A percentile compares a stretch with the other conserved stretches of the same genome.
phyloP scores from a whole-genome alignment of 192 early-diverging fungal species.

The Irineochytrium annulatum region DNA sequence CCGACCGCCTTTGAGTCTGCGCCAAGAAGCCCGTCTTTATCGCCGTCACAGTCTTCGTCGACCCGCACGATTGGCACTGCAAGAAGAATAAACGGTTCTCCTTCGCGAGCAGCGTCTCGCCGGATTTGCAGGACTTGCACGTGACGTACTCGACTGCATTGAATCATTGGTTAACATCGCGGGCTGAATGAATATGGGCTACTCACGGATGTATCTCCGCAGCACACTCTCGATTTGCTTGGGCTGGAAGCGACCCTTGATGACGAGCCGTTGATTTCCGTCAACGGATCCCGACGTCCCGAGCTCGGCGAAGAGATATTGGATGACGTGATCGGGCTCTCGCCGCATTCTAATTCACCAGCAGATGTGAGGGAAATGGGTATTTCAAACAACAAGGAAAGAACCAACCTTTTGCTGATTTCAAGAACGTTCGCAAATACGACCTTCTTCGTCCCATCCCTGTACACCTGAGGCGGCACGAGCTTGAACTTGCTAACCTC shows the following conservation, averaged over 20 bases:
- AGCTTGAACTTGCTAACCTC: constrained; percentile 94
- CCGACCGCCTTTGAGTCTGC: constrained; percentile 42
- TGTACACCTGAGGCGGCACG: constrained; percentile 81
- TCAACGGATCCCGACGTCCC: constrained; percentile 97
- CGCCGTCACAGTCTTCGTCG: constrained; percentile 87
- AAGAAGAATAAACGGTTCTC: constrained; percentile 95
- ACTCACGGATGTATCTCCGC: constrained; percentile 89
- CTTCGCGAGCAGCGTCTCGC: constrained; percentile 90
- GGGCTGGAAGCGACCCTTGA: constrained; percentile 97
- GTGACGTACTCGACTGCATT: constrained; percentile 88
- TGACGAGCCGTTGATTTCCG: constrained; percentile 81
- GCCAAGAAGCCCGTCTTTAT: constrained; percentile 98
- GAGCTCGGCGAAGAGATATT: constrained; percentile 97
- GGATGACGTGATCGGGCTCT: constrained; percentile 92
- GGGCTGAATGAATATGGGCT: too few relatives aligned
- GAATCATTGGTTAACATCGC: constrained; percentile 10
- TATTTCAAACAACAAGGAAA: too few relatives aligned
- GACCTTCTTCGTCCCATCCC: constrained; percentile 95
- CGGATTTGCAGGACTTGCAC: constrained; percentile 98
- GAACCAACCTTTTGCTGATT: constrained; percentile 75
- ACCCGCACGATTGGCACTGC: constrained; percentile 95
- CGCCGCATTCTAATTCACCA: constrained; percentile 75
- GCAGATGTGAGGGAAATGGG: too few relatives aligned
- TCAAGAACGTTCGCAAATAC: constrained; percentile 95
- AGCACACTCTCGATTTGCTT: constrained; percentile 98